Evolutionary conservation across 2,329 filamentous ascomycete genomes (phyloP), one percentile per base, ranked within the genome.

Genomic region (Penicillium capsulatum): DNA sequence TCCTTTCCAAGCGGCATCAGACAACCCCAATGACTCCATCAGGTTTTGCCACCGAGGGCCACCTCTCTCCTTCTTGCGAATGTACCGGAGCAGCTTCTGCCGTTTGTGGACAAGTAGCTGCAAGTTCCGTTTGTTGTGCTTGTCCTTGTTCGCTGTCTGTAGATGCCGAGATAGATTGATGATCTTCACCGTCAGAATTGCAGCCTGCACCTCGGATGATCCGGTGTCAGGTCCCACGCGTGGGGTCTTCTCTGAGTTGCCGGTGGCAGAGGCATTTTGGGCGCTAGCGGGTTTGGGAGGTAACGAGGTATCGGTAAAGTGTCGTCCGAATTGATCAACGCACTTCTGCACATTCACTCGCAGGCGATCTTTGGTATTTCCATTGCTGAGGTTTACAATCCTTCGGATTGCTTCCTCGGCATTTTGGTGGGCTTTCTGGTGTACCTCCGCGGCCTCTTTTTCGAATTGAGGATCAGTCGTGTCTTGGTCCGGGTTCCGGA

Each of bases 171-270:
- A 83, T 34, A 98, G 65, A 16, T 84, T 81, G 48, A 87, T 76
- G 61, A 98, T 98, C 76, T 96, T 97, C 41, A 88, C 79, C 3
- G 92, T 98, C 63, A 98, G 67, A 54, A 98, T 94, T 31, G 89
- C 90, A 51, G 94, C 88, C 72, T 98, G 92, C n/a, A 98, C 94
- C 69, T 98, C 92, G 5, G 87, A 87, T 55, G 87, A 94, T 24
- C 92, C 92, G 1, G 91, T 98, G 62, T 98, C 92, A 4, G 84
- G 85, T 0, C 92, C 92, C n/a, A 82, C 80, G 20, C 94, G 83
- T 34, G 77, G 76, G 0, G 73, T 75, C 51, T 77, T 77, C 17
- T 68, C 51, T 4, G 55, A 56, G 17, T 59, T 57, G 30, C 47
- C 48, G 15, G 61, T 50, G 11, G 44, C 42, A 65, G 69, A 69